These are phyloP conservation scores for Solanum hybrid DNA, from an alignment of 305 asterid species.

Conservation along the genomic window DNA sequence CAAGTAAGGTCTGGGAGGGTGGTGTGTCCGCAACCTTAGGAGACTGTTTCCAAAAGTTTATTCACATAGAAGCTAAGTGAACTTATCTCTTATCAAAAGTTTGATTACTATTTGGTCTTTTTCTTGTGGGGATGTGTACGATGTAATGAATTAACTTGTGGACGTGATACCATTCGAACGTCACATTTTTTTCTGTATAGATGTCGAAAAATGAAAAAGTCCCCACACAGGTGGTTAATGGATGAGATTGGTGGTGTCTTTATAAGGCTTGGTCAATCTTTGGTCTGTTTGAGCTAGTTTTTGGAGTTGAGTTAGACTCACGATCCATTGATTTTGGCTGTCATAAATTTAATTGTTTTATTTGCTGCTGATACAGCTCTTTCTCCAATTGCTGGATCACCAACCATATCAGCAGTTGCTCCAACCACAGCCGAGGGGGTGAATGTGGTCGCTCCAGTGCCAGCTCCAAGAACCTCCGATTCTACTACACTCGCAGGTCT, in stretches of 20 bases:
- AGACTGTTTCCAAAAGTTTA: background rate
- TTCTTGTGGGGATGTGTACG: background rate
- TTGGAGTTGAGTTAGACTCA: background rate
- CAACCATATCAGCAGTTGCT: constrained; percentile 30
- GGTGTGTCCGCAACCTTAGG: background rate
- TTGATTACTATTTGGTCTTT: background rate
- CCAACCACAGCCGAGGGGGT: constrained; percentile 26
- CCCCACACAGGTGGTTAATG: background rate
- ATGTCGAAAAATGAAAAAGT: background rate
- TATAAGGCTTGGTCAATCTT: background rate
- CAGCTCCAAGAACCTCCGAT: constrained; percentile 32
- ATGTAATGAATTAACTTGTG: background rate
- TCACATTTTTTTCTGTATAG: background rate
- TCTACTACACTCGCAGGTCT: constrained; percentile 19
- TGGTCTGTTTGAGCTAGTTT: background rate
- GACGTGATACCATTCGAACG: background rate
- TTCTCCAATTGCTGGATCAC: constrained; percentile 42
- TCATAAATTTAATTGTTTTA: background rate
- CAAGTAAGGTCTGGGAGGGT: background rate
- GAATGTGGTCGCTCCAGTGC: constrained; percentile 27
- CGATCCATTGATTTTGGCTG: background rate
- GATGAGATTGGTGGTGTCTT: background rate
- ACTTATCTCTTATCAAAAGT: background rate
- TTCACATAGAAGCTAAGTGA: background rate
- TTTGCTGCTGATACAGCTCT: constrained; percentile 23